phyloP scores from a whole-genome alignment of 2,329 filamentous ascomycete genomes.

The Aspergillus awamori region DNA sequence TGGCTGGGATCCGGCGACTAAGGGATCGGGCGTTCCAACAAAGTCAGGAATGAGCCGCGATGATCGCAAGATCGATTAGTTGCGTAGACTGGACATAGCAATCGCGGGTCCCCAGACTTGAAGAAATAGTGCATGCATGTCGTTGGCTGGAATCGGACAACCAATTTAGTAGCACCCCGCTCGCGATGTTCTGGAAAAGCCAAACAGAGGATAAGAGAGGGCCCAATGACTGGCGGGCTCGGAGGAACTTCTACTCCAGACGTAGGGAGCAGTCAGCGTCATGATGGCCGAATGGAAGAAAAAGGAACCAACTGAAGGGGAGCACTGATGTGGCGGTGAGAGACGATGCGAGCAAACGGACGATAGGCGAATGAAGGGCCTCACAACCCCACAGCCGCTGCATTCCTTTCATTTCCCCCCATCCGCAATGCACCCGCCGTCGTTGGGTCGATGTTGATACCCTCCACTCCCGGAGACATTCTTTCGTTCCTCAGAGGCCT shows the following conservation, averaged over 20 bases:
- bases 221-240: constrained; percentile 17
- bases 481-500: constrained; percentile 1
- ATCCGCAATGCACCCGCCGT: constrained; percentile 12
- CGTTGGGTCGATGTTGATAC: neutral
- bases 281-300: constrained; percentile 3
- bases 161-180: constrained; percentile 3
- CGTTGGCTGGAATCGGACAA: constrained; percentile 3
- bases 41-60: constrained; percentile 18
- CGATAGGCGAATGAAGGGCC: constrained; percentile 23
- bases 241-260: neutral
- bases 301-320: constrained; percentile 6
- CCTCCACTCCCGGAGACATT: constrained; percentile 4
- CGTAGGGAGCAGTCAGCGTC: neutral
- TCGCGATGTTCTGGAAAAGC: constrained; percentile 21
- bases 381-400: constrained; percentile 27
- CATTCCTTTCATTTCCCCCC: constrained; percentile 14
- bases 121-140: neutral
- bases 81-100: neutral
- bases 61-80: neutral
- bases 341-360: constrained; percentile 21
- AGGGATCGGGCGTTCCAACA: neutral
- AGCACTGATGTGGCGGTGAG: constrained; percentile 29
- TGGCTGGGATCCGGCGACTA: neutral
- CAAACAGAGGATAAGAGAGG: constrained; percentile 10
- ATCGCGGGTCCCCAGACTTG: neutral